These are phyloP conservation scores for Lablab purpureus DNA, from an alignment of 306 rosid genomes.

Conservation along the genomic window DNA sequence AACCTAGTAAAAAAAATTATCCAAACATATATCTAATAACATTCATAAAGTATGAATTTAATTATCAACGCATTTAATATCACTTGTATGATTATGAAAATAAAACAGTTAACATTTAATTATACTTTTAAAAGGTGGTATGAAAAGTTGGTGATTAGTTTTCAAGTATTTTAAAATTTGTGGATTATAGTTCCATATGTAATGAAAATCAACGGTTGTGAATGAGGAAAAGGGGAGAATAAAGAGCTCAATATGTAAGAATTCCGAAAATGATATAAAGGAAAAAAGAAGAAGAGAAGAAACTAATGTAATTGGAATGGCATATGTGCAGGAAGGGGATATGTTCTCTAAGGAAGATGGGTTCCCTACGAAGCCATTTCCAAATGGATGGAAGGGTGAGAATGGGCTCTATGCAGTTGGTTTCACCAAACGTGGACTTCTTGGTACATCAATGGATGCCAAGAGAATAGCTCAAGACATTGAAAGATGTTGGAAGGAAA, in stretches of 20 bases:
- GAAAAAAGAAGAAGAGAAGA: neutral
- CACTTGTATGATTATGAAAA: neutral
- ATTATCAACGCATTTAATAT: neutral
- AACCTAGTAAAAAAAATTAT: neutral
- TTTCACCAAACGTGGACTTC: conserved; percentile 89
- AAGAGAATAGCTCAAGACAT: conserved; percentile 82
- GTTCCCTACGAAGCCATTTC: conserved; percentile 76
- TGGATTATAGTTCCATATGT: neutral
- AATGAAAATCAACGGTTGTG: neutral
- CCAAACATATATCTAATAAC: neutral
- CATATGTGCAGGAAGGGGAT: conserved; percentile 66
- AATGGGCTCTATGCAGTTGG: conserved; percentile 91
- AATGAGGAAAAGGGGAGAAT: neutral
- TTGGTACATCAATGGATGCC: conserved; percentile 91
- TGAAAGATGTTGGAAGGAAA: conserved; percentile 67
- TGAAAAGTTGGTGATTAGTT: neutral
- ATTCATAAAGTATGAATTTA: neutral
- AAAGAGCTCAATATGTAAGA: neutral
- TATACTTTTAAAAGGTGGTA: neutral
- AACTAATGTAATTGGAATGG: conserved; percentile 24
- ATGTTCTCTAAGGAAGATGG: conserved; percentile 92
- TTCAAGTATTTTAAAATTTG: neutral
- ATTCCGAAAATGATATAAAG: conserved; percentile 41
- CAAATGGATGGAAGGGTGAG: conserved; percentile 97
- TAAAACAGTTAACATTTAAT: neutral